Percentiles rank a stretch among this genome's conserved stretches.
phyloP scores from a whole-genome alignment of 495 filamentous ascomycete genomes.

The Aspergillus coremiiformis region DNA sequence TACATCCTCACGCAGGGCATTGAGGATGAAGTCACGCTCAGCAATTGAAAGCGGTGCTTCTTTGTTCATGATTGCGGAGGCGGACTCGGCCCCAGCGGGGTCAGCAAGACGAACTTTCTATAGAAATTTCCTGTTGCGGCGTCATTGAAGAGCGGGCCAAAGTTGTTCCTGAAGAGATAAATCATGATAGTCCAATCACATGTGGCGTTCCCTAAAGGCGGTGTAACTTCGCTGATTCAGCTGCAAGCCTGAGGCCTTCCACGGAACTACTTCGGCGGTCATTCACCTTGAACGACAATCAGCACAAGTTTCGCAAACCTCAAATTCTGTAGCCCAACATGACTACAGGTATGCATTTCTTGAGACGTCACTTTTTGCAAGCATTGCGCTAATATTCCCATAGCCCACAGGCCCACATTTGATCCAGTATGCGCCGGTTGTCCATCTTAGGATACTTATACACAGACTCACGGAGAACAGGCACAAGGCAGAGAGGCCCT shows the following conservation, averaged over 20 bases:
- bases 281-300: not conserved
- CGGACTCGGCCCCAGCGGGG: conserved; percentile 22
- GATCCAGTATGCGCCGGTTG: conserved; percentile 59
- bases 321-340: conserved; percentile 34
- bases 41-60: conserved; percentile 76
- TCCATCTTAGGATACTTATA: not conserved
- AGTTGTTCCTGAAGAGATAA: conserved; percentile 1
- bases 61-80: conserved; percentile 63
- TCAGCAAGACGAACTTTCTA: conserved; percentile 19
- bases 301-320: not conserved
- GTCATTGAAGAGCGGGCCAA: conserved; percentile 17
- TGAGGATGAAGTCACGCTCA: conserved; percentile 67
- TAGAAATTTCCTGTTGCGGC: conserved; percentile 19
- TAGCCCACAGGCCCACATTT: conserved; percentile 81
- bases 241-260: conserved; percentile 9
- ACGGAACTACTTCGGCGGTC: not conserved
- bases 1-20: conserved; percentile 66
- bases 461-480: conserved; percentile 36
- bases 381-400: conserved; percentile 20
- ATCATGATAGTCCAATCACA: conserved; percentile 6
- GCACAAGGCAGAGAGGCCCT: conserved; percentile 92
- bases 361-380: not conserved
- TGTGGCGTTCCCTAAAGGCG: not conserved
- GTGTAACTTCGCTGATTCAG: conserved; percentile 8
- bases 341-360: conserved; percentile 52